phyloP scores from a whole-genome alignment of 75 land plant genomes.

The Adiantum capillusveneris region DNA sequence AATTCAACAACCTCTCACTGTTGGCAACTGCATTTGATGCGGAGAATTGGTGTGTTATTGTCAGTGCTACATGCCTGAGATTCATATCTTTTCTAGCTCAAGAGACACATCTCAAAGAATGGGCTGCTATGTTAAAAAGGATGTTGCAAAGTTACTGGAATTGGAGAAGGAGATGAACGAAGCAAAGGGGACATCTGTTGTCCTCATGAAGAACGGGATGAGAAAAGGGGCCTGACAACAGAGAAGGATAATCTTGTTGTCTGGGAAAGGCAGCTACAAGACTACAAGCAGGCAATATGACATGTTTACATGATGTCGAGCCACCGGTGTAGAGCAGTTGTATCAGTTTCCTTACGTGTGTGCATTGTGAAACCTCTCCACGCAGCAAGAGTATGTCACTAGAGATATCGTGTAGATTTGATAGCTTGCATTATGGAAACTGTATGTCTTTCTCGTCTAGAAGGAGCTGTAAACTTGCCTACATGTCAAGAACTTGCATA shows the following conservation, averaged over 20 bases:
- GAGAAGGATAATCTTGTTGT: constrained; percentile 24
- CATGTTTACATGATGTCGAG: too few relatives aligned
- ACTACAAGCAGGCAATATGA: constrained; percentile 31
- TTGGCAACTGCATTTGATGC: constrained; percentile 18
- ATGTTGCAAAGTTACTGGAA: constrained; percentile 9
- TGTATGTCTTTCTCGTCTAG: too few relatives aligned
- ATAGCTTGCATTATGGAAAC: too few relatives aligned
- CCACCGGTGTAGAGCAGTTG: too few relatives aligned
- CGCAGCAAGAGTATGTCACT: too few relatives aligned
- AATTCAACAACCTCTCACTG: constrained; percentile 13
- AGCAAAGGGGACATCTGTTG: constrained; percentile 15
- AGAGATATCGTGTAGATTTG: too few relatives aligned
- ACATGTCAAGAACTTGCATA: too few relatives aligned
- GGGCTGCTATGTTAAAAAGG: constrained; percentile 28
- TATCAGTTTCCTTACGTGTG: too few relatives aligned
- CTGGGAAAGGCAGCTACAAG: constrained; percentile 29
- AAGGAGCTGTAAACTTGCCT: too few relatives aligned
- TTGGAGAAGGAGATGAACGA: constrained; percentile 21
- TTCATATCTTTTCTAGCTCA: constrained; percentile 18
- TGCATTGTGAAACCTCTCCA: too few relatives aligned
- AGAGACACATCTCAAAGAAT: constrained; percentile 30
- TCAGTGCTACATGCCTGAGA: constrained; percentile 21
- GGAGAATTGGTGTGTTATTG: constrained; percentile 28
- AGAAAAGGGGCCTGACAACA: constrained; percentile 9
- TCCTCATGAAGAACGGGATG: constrained; percentile 17